Evolutionary conservation across 1,139 yeast species (phyloP).

Genomic region (Saccharomycopsis hybrid): DNA sequence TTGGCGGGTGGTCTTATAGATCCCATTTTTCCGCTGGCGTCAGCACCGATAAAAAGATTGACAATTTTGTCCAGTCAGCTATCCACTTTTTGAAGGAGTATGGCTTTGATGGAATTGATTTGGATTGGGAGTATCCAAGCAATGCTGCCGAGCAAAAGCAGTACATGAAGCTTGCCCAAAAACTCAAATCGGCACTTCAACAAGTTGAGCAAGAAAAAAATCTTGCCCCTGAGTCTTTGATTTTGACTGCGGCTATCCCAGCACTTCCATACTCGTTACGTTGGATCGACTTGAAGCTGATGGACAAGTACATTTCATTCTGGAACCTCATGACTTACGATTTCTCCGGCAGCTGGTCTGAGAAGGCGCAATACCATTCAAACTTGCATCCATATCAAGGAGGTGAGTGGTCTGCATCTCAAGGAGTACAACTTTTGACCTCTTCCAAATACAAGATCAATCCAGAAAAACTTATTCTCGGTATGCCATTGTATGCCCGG

Average conservation of each 20-base stretch:
- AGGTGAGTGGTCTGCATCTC: conserved; percentile 41
- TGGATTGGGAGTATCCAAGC: conserved; percentile 91
- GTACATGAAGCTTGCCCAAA: conserved; percentile 40
- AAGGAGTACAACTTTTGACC: conserved; percentile 42
- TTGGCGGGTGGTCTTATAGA: conserved; percentile 85
- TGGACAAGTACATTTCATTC: conserved; percentile 54
- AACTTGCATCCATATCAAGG: conserved; percentile 49
- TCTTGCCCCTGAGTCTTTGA: conserved; percentile 30
- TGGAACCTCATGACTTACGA: conserved; percentile 95
- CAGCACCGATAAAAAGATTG: conserved; percentile 32
- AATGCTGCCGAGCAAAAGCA: conserved; percentile 38
- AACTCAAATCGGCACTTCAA: conserved; percentile 39
- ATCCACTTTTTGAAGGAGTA: conserved; percentile 42
- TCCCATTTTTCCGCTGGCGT: conserved; percentile 45
- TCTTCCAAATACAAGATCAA: conserved; percentile 34
- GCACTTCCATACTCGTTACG: conserved; percentile 45
- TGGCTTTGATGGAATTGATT: conserved; percentile 84
- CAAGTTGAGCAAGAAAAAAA: conserved; percentile 29
- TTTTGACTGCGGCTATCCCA: conserved; percentile 72
- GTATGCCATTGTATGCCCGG: conserved; percentile 88
- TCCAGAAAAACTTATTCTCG: conserved; percentile 56
- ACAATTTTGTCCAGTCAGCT: conserved; percentile 45
- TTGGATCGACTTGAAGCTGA: conserved; percentile 38
- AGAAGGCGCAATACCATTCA: conserved; percentile 56
- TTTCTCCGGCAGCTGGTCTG: conserved; percentile 74